Conservation (phyloP, 169 alveolate species). For the Fabrea salina region DNA sequence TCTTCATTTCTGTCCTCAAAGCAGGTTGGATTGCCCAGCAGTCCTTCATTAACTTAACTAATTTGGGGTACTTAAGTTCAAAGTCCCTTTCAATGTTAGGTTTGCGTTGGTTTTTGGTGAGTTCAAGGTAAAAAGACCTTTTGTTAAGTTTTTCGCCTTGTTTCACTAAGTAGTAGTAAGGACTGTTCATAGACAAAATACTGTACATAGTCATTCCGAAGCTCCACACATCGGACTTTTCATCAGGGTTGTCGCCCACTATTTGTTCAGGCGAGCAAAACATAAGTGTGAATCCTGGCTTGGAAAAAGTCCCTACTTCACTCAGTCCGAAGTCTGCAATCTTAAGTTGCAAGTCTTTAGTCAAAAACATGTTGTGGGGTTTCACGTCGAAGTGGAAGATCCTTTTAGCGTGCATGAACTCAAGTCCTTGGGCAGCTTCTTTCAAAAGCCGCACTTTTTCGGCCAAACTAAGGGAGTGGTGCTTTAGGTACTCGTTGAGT, state of each 20-base stretch:
- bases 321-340: slow-evolving; percentile 15
- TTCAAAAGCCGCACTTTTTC: no score
- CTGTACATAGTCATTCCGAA: slow-evolving; percentile 28
- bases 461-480: no score
- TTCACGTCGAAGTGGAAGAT: slow-evolving; percentile 20
- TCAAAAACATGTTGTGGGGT: slow-evolving; percentile 16
- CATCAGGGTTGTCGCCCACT: not conserved
- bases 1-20: not conserved
- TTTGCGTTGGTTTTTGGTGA: not conserved
- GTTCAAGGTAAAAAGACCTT: not conserved
- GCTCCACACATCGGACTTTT: slow-evolving; percentile 25
- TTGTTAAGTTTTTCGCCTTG: not conserved
- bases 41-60: not conserved
- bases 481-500: not conserved
- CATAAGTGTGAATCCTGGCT: slow-evolving; percentile 27
- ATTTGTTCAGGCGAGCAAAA: slow-evolving; percentile 30
- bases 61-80: not conserved
- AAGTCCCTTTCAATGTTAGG: not conserved
- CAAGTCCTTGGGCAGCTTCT: not conserved
- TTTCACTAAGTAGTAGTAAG: slow-evolving; percentile 1
- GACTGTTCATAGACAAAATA: not conserved
- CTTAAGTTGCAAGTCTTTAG: not conserved
- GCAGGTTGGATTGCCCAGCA: not conserved
- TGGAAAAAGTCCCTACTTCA: no score
- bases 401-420: not conserved